Conservation (phyloP, 2,329 filamentous ascomycete species). For the Alternaria arbusti region DNA sequence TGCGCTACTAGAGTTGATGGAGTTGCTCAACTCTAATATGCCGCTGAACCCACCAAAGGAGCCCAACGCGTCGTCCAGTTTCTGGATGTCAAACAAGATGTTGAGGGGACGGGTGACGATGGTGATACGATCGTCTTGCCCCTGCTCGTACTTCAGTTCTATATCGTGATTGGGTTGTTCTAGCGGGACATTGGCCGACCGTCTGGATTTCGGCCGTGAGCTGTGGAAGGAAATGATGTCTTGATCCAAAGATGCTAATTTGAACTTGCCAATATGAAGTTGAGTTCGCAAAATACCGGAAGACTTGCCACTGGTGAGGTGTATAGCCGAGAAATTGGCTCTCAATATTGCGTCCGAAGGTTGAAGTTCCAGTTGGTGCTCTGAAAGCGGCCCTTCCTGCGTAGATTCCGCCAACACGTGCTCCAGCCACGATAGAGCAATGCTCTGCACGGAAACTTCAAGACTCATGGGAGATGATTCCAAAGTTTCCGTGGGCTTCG, state of each 20-base stretch:
- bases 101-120: slow-evolving; percentile 79
- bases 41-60: slow-evolving; percentile 93
- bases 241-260: slow-evolving; percentile 56
- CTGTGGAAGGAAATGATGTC: slow-evolving; percentile 60
- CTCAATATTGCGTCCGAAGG: slow-evolving; percentile 40
- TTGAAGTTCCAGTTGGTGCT: slow-evolving; percentile 26
- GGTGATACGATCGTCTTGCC: slow-evolving; percentile 55
- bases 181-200: slow-evolving; percentile 24
- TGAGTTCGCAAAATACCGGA: slow-evolving; percentile 26
- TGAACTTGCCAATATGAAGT: slow-evolving; percentile 51
- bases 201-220: slow-evolving; percentile 32
- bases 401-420: slow-evolving; percentile 35
- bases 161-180: slow-evolving; percentile 39
- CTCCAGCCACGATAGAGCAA: slow-evolving; percentile 43
- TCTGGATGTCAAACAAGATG: slow-evolving; percentile 76
- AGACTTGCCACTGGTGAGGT: slow-evolving; percentile 28
- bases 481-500: background rate
- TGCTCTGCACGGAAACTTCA: slow-evolving; percentile 33
- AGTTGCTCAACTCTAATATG: slow-evolving; percentile 85
- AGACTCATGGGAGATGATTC: slow-evolving; percentile 12
- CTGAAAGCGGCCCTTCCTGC: slow-evolving; percentile 1
- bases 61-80: slow-evolving; percentile 82
- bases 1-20: slow-evolving; percentile 76
- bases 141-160: slow-evolving; percentile 42
- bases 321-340: slow-evolving; percentile 28